Evolutionary conservation across 495 filamentous ascomycete genomes (phyloP).

Genomic region (Penicillium dipodomyicola): DNA sequence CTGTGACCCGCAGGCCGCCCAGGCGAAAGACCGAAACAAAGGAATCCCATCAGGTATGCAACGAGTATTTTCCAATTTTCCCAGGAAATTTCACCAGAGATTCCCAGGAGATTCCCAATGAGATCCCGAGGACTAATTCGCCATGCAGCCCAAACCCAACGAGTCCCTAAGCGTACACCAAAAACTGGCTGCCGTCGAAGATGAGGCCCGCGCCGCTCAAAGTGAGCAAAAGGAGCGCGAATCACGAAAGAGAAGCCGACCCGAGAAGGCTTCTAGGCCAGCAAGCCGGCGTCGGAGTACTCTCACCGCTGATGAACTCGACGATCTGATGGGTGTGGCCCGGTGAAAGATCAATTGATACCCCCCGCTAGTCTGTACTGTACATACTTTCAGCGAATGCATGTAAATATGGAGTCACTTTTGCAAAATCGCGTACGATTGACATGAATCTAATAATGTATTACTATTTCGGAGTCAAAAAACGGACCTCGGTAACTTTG

Average conservation of each 20-base stretch:
- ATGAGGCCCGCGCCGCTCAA: conserved; percentile 44
- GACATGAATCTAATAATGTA: conserved; percentile 4
- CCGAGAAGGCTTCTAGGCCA: conserved; percentile 40
- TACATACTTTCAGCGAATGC: conserved; percentile 20
- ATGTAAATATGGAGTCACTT: conserved; percentile 25
- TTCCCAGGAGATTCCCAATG: conserved; percentile 4
- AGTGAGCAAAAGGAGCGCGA: conserved; percentile 43
- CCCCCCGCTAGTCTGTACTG: conserved; percentile 12
- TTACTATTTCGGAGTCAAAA: conserved; percentile 1
- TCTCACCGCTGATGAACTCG: conserved; percentile 68
- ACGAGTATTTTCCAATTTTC: conserved; percentile 6
- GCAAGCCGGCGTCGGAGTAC: conserved; percentile 64
- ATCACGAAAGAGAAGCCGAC: conserved; percentile 44
- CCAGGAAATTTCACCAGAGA: background rate
- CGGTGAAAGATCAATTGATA: conserved; percentile 18
- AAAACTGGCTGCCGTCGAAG: conserved; percentile 47
- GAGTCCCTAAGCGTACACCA: conserved; percentile 38
- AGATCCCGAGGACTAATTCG: conserved; percentile 15
- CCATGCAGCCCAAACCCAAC: conserved; percentile 20
- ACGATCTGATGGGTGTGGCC: conserved; percentile 55
- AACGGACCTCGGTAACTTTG: conserved; percentile 15
- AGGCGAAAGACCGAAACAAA: conserved; percentile 35
- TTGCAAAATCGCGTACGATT: background rate
- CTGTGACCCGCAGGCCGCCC: conserved; percentile 36
- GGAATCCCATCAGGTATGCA: conserved; percentile 36